These are phyloP conservation scores for Penicillium antarcticum DNA, from an alignment of 495 filamentous ascomycete genomes.

Conservation along the genomic window DNA sequence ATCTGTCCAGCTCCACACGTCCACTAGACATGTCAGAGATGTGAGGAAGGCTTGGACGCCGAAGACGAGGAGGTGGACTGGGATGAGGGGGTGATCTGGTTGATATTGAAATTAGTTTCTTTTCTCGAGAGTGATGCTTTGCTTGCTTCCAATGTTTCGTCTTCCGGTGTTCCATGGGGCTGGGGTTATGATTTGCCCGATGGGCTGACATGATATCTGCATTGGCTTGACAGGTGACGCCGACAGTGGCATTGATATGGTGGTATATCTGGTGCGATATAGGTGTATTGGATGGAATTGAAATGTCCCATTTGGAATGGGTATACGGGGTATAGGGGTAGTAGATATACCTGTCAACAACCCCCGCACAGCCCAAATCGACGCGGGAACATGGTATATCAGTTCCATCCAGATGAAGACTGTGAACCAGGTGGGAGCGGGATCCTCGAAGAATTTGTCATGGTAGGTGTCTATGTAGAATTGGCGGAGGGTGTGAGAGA, in stretches of 20 bases:
- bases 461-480: conserved; percentile 68
- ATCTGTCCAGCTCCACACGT: conserved; percentile 56
- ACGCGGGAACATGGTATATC: conserved; percentile 64
- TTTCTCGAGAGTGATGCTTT: no score
- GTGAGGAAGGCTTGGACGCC: conserved; percentile 69
- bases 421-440: conserved; percentile 66
- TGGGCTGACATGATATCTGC: no score
- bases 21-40: conserved; percentile 64
- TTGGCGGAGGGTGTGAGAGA: conserved; percentile 49
- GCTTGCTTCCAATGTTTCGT: neutral
- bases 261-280: no score
- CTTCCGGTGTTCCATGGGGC: neutral
- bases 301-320: no score
- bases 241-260: no score
- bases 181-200: no score
- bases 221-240: no score
- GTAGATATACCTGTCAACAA: conserved; percentile 47
- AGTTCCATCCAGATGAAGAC: conserved; percentile 67
- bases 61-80: conserved; percentile 66
- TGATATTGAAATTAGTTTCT: conserved; percentile 4
- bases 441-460: conserved; percentile 70
- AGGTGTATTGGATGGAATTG: no score
- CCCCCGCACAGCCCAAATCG: conserved; percentile 59
- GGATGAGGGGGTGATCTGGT: conserved; percentile 55
- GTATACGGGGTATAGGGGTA: neutral